Base-by-base conservation (phyloP, 2,329 filamentous ascomycete species). In the Scedosporium minutisporum region DNA sequence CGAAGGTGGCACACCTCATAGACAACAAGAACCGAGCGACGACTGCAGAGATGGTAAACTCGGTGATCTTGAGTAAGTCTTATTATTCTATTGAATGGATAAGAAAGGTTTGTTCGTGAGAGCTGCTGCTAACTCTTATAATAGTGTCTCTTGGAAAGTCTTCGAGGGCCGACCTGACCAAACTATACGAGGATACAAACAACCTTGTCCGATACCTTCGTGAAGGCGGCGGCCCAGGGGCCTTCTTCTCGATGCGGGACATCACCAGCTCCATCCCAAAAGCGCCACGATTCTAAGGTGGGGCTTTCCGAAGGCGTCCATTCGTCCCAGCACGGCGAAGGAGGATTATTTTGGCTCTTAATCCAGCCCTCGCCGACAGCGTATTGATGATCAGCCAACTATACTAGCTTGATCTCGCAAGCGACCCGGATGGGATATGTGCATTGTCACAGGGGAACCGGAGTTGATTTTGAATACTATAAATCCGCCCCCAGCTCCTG, bases 1-100 rank as follows among this genome's bases (percentile, higher is more conserved):
- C 83, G 58, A 84, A 88, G 64, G 83, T 97, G 64, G 87, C 88
- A 16, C 88, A 91, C 70, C 77, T 97, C 64, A 78, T 99, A 63
- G 90, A 96, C 69, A 80, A 83, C 46, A 84, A 83, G 61, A 91
- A 90, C 1, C 81, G 95, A 53, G 84, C 87, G 18, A 81, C 85
- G 18, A 91, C 97, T 48, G 93, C 93, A 7, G 95, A 99, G 76
- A 93, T 96, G 73, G 79, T 99, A 63, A 97, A 97, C 74, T 90
- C 91, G 65, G 93, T 91, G 57, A 96, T 99, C 68, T 75, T 99
- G 64, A 86, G 92, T 96, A 78, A 77, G 87, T 81, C 29, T 25
- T 62, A 38, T 23, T 3, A 60, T 18, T 6, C 23, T 4, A 57
- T 16, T 60, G 27, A 25, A 57, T 3, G 25, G 18, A 53, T 46